Percentiles rank a stretch among this genome's conserved stretches.
phyloP scores from a whole-genome alignment of 495 filamentous ascomycete genomes.

The Penicillium turbatum region DNA sequence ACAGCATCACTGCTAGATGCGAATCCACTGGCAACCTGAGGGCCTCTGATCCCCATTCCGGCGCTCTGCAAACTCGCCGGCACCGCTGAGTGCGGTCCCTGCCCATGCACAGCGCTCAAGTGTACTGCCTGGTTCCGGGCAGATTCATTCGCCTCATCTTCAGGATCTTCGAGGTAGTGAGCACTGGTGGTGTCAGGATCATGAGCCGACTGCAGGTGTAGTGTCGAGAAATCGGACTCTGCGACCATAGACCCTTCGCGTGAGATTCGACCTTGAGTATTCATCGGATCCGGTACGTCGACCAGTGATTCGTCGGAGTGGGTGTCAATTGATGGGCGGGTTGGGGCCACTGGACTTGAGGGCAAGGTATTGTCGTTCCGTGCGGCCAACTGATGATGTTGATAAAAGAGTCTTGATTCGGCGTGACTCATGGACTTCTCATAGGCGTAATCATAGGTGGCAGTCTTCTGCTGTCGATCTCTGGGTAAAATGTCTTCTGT shows the following conservation, averaged over 20 bases:
- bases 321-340: constrained; percentile 8
- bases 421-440: constrained; percentile 88
- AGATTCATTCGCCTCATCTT: constrained; percentile 40
- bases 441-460: constrained; percentile 79
- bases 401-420: constrained; percentile 93
- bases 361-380: constrained; percentile 18
- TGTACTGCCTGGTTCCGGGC: constrained; percentile 43
- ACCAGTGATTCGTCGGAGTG: constrained; percentile 9
- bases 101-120: constrained; percentile 44
- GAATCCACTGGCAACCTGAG: constrained; percentile 40
- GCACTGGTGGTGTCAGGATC: constrained; percentile 2
- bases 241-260: constrained; percentile 12
- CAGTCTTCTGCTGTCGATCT: constrained; percentile 73
- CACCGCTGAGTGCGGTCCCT: constrained; percentile 41
- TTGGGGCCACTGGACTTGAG: constrained; percentile 18
- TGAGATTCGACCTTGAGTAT: constrained; percentile 4
- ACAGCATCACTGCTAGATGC: constrained; percentile 63
- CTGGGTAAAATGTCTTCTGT: constrained; percentile 58
- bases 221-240: constrained; percentile 10
- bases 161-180: constrained; percentile 24
- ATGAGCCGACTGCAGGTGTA: constrained; percentile 8
- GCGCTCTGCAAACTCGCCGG: constrained; percentile 48
- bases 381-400: constrained; percentile 66
- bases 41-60: constrained; percentile 48
- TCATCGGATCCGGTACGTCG: constrained; percentile 1